These are phyloP conservation scores for Gossypium ekmanianum DNA, from an alignment of 345 rosid species.

Conservation along the genomic window DNA sequence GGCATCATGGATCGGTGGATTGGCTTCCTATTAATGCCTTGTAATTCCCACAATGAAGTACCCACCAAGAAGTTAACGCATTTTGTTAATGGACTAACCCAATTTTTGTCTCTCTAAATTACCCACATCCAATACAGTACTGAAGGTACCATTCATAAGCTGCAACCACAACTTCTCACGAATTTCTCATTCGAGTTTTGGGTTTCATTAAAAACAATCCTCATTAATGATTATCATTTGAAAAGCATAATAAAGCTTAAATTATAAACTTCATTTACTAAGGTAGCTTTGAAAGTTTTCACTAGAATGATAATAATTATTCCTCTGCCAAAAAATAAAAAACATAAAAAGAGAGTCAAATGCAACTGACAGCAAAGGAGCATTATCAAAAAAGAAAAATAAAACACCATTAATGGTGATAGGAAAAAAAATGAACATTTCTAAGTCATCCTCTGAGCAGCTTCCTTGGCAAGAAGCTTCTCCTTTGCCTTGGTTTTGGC, in stretches of 20 bases:
- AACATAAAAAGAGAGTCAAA: too few relatives aligned
- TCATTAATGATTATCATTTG: too few relatives aligned
- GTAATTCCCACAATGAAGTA: conserved; percentile 18
- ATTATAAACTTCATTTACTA: too few relatives aligned
- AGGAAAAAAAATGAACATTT: background rate
- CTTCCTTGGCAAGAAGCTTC: background rate
- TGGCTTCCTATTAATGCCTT: conserved; percentile 14
- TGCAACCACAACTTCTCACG: too few relatives aligned
- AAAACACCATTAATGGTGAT: background rate
- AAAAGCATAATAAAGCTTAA: too few relatives aligned
- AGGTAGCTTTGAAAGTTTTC: background rate
- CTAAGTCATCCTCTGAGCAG: background rate
- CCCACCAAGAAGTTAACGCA: conserved; percentile 29
- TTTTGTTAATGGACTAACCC: conserved; percentile 7
- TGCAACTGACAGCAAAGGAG: too few relatives aligned
- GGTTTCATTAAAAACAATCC: too few relatives aligned
- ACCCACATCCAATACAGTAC: background rate
- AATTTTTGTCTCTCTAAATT: conserved; percentile 3
- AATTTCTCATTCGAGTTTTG: too few relatives aligned
- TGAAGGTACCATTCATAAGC: too few relatives aligned
- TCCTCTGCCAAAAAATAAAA: background rate
- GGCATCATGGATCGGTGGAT: conserved; percentile 32
- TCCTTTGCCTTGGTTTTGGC: background rate
- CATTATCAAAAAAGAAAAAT: background rate
- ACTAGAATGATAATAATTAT: background rate